Evolutionary conservation across 768 basidiomycete species (phyloP), one percentile per base, ranked within the genome.

Genomic region (Lactifluus echinatus): DNA sequence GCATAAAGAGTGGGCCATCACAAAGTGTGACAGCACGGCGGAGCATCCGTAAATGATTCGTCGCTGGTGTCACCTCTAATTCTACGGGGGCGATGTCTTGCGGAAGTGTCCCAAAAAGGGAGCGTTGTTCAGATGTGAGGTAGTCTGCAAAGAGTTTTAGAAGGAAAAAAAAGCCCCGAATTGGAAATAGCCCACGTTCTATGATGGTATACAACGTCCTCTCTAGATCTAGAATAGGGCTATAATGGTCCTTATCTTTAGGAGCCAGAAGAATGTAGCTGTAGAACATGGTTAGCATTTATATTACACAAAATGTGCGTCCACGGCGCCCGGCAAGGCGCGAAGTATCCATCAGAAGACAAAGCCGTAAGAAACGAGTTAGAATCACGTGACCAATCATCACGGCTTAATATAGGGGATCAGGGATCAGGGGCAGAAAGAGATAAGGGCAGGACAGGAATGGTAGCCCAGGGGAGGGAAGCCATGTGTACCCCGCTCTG

Each of bases 201-300:
- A 90, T 71, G 45, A 92, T 89, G 48, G 82, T 82, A 68, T 83
- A 77, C 28, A 93, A 70, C 11, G 84, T 78, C 58, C 77, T 75
- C 72, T 89, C 85, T 33, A 93, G 73, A 66, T 87, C 87, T 75
- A 85, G 78, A 55, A 93, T 84, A 14, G 90, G 90, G 67, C 88
- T 86, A 70, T 91, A 93, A 63, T 91, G 87, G 64, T 93, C 89
- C 63, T 82, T 82, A 74, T 93, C 89, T 65, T 83, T 88, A 29
- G 90, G 90, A 43, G 78, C 82, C 51, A 92, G 77, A 57, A 92
- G 76, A 60, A 87, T 78, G 72, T 83, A 92, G 68, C 88, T 90
- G 55, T 12, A 59, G 51, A 15, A 6, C 12, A 45, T 15, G 34
- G 39, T 62, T 24, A 53, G 52, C 33, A 55, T 21, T n/a, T 24